phyloP scores from a whole-genome alignment of 2,329 filamentous ascomycete genomes.

The Colletotrichum destructivum region DNA sequence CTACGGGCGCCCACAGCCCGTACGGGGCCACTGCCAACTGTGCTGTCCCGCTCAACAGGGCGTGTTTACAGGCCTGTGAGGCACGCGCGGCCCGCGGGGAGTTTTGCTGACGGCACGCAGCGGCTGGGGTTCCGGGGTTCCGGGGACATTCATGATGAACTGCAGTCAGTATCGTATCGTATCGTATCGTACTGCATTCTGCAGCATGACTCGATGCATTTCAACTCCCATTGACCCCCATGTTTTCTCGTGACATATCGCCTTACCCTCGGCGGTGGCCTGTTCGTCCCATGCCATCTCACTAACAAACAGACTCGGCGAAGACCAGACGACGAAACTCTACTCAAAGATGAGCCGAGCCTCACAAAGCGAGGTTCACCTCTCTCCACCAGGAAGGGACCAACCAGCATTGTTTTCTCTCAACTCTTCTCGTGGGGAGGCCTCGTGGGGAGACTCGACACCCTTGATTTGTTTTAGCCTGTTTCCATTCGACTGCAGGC shows the following conservation, averaged over 20 bases:
- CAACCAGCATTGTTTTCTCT: neutral
- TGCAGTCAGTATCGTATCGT: conserved; percentile 12
- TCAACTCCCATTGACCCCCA: neutral
- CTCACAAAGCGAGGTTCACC: neutral
- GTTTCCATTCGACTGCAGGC: neutral
- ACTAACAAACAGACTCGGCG: neutral
- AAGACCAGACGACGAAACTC: neutral
- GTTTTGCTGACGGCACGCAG: conserved; percentile 11
- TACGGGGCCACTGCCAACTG: conserved; percentile 26
- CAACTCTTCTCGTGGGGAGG: neutral
- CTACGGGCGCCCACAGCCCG: conserved; percentile 25
- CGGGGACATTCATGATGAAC: conserved; percentile 8
- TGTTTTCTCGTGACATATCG: conserved; percentile 15
- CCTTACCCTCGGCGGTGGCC: conserved; percentile 8
- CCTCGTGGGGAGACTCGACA: neutral
- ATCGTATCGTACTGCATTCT: neutral
- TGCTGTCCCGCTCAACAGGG: neutral
- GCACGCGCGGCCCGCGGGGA: conserved; percentile 31
- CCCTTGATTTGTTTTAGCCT: no score
- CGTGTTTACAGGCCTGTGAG: neutral
- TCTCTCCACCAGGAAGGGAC: neutral
- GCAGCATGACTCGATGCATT: no score
- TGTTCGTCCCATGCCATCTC: conserved; percentile 24
- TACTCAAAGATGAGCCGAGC: neutral
- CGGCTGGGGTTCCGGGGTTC: conserved; percentile 4